Evolutionary conservation across 371 early-diverging fungal species (phyloP).

Genomic region (Mucor racemosus): DNA sequence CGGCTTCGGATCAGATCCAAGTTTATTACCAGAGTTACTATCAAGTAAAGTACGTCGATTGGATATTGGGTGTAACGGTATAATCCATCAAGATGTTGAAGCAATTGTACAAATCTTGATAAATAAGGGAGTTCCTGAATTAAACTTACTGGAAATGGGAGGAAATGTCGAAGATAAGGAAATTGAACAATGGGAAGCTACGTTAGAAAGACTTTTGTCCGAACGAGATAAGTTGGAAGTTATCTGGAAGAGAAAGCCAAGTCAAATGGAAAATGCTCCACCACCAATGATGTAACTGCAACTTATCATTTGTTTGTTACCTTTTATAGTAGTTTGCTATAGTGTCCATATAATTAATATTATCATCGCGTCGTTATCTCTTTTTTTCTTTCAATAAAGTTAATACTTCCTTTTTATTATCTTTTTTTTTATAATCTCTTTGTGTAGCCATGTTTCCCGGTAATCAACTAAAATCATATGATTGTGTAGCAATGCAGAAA

Average conservation of each 20-base stretch:
- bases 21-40: constrained; percentile 36
- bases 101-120: constrained; percentile 52
- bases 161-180: constrained; percentile 60
- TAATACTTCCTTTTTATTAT: background rate
- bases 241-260: constrained; percentile 39
- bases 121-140: constrained; percentile 47
- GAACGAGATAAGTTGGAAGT: constrained; percentile 29
- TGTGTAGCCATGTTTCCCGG: background rate
- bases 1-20: constrained; percentile 45
- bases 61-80: constrained; percentile 61
- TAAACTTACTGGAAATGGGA: constrained; percentile 60
- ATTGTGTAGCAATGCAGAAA: constrained; percentile 5
- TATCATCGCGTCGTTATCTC: background rate
- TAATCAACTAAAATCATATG: background rate
- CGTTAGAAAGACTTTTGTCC: constrained; percentile 37
- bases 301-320: constrained; percentile 6
- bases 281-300: constrained; percentile 7
- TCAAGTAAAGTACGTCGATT: constrained; percentile 42
- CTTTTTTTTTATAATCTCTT: background rate
- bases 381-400: background rate
- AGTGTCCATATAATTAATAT: too few species aligned
- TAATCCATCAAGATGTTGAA: constrained; percentile 50
- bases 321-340: background rate
- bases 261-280: constrained; percentile 28
- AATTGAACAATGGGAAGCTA: constrained; percentile 52